phyloP scores from a whole-genome alignment of 2,329 filamentous ascomycete genomes.

The Fusarium setosum region DNA sequence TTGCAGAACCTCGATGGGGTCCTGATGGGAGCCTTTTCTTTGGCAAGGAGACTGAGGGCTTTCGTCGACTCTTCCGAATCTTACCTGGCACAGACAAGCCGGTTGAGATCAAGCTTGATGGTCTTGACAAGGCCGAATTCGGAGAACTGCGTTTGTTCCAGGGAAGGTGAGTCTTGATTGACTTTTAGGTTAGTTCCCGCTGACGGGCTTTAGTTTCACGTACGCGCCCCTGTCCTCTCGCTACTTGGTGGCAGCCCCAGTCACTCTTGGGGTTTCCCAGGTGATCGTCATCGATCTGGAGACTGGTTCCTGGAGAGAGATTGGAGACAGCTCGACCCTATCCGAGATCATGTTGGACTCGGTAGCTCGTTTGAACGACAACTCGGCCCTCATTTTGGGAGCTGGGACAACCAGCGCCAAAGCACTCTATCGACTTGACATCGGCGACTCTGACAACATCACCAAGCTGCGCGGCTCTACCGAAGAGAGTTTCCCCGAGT shows the following conservation, averaged over 20 bases:
- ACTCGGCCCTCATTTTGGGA: constrained; percentile 52
- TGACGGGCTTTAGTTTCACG: constrained; percentile 47
- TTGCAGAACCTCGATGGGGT: constrained; percentile 63
- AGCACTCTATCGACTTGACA: constrained; percentile 50
- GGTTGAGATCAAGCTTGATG: constrained; percentile 47
- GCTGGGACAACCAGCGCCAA: constrained; percentile 45
- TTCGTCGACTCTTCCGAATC: constrained; percentile 60
- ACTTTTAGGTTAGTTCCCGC: background rate
- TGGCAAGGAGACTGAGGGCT: constrained; percentile 57
- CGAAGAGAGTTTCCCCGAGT: constrained; percentile 43
- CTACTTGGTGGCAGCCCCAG: constrained; percentile 49
- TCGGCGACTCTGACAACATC: constrained; percentile 37
- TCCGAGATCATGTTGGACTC: constrained; percentile 49
- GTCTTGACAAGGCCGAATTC: constrained; percentile 55
- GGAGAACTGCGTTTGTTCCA: constrained; percentile 47
- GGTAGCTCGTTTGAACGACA: constrained; percentile 49
- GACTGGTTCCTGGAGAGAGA: constrained; percentile 42
- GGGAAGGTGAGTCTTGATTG: constrained; percentile 42
- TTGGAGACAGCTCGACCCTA: constrained; percentile 45
- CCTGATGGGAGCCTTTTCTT: constrained; percentile 61
- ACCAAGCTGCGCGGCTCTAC: constrained; percentile 49
- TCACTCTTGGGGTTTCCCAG: constrained; percentile 46
- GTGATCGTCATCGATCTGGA: constrained; percentile 54
- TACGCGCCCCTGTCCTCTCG: constrained; percentile 52
- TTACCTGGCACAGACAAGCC: constrained; percentile 41